Conservation (phyloP, 1,139 yeast genomes). For the Yamadazyma spencermartinsiae region DNA sequence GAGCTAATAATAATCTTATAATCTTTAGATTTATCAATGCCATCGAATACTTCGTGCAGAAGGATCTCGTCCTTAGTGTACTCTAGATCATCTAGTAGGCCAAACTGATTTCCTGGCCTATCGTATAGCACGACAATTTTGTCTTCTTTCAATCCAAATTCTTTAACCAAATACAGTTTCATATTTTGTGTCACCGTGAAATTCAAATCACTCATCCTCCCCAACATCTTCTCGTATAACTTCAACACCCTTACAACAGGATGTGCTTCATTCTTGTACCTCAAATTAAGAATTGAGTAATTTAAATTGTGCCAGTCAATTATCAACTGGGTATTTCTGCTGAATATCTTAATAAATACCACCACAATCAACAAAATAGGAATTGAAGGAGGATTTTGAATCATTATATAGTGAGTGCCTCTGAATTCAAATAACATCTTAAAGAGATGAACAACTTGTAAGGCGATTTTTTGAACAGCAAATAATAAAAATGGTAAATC, state of each 20-base stretch:
- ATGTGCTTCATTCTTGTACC: constrained; percentile 53
- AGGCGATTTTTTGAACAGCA: constrained; percentile 57
- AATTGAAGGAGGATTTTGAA: constrained; percentile 93
- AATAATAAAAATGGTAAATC: constrained; percentile 58
- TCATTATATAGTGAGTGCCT: constrained; percentile 67
- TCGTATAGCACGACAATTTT: constrained; percentile 60
- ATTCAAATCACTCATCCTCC: constrained; percentile 59
- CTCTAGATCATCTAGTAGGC: constrained; percentile 37
- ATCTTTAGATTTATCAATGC: constrained; percentile 23
- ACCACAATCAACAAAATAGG: constrained; percentile 74
- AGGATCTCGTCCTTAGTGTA: constrained; percentile 28
- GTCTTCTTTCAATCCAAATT: constrained; percentile 47
- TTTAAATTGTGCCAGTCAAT: constrained; percentile 98
- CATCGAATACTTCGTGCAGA: constrained; percentile 44
- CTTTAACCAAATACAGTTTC: constrained; percentile 57
- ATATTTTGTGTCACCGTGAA: constrained; percentile 79
- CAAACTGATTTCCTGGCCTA: constrained; percentile 71
- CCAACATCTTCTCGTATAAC: constrained; percentile 57
- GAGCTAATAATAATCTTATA: constrained; percentile 77
- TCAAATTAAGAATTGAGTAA: constrained; percentile 74
- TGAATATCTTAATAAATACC: constrained; percentile 51
- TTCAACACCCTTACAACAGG: constrained; percentile 63
- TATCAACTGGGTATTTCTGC: constrained; percentile 62
- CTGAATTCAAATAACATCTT: constrained; percentile 52
- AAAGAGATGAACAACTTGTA: constrained; percentile 53